phyloP scores from a whole-genome alignment of 495 filamentous ascomycete species.

The Aspergillus saccharolyticus region DNA sequence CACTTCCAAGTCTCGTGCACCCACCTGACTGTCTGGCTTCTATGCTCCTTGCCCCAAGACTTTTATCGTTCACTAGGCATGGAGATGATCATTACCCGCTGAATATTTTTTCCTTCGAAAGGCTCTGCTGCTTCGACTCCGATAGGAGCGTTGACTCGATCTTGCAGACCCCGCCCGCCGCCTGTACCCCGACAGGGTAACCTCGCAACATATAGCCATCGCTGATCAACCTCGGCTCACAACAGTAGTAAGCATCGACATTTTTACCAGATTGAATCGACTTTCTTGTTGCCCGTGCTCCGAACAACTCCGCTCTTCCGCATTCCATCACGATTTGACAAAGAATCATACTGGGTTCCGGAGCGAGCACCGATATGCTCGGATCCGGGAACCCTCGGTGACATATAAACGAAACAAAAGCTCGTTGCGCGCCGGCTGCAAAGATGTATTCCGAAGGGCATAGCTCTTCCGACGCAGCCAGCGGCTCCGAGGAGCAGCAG shows the following conservation, averaged over 20 bases:
- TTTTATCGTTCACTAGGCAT: slow-evolving; percentile 1
- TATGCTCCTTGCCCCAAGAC: background rate
- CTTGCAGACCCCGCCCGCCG: slow-evolving; percentile 26
- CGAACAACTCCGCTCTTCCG: slow-evolving; percentile 1
- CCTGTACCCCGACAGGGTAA: slow-evolving; percentile 37
- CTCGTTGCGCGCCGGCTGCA: slow-evolving; percentile 35
- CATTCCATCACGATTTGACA: slow-evolving; percentile 15
- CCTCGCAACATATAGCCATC: slow-evolving; percentile 18
- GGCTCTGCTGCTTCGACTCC: background rate
- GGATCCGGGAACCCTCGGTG: slow-evolving; percentile 41
- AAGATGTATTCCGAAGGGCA: slow-evolving; percentile 38
- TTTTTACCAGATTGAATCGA: slow-evolving; percentile 4
- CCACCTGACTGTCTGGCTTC: background rate
- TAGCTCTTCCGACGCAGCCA: slow-evolving; percentile 29
- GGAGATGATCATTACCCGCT: slow-evolving; percentile 2
- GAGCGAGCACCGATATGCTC: slow-evolving; percentile 48
- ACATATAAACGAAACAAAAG: slow-evolving; percentile 37
- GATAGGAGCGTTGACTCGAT: slow-evolving; percentile 22
- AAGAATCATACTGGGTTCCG: slow-evolving; percentile 35
- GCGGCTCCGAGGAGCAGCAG: slow-evolving; percentile 27
- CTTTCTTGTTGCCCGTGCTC: slow-evolving; percentile 5
- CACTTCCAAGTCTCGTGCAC: background rate
- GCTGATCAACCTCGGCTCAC: slow-evolving; percentile 29
- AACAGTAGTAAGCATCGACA: slow-evolving; percentile 17
- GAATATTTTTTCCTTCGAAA: background rate